These are phyloP conservation scores for Lecanicillium sp. DNA, from an alignment of 2,329 filamentous ascomycete genomes.

Conservation along the genomic window DNA sequence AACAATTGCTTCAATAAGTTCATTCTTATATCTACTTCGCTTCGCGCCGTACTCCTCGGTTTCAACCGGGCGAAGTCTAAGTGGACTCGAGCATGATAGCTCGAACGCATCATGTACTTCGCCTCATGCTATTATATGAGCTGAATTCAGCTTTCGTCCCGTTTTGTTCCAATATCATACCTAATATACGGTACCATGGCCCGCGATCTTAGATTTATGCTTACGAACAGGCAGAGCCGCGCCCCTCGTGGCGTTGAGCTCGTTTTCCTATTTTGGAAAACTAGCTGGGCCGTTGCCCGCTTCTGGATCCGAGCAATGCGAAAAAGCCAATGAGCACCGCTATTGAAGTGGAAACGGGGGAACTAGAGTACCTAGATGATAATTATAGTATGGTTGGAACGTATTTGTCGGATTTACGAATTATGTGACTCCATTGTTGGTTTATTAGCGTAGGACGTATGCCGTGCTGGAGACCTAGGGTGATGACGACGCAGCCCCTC, in stretches of 20 bases:
- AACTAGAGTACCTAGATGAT: neutral
- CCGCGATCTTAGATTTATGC: constrained; percentile 1
- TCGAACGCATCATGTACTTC: too few relatives aligned
- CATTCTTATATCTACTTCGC: too few relatives aligned
- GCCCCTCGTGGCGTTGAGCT: neutral
- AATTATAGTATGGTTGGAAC: neutral
- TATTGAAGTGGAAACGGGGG: neutral
- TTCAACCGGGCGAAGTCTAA: too few relatives aligned
- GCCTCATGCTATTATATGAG: too few relatives aligned
- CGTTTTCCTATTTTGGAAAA: constrained; percentile 11
- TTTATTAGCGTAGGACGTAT: too few relatives aligned
- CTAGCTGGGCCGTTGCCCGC: neutral
- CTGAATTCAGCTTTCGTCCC: neutral
- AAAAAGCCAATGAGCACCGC: neutral
- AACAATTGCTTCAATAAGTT: too few relatives aligned
- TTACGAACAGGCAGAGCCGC: neutral
- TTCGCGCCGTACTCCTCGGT: too few relatives aligned
- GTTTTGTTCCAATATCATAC: too few relatives aligned
- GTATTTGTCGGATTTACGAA: neutral
- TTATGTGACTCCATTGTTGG: neutral
- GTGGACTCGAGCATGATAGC: too few relatives aligned
- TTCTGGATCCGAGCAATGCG: constrained; percentile 2
- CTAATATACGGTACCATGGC: too few relatives aligned
- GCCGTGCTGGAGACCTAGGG: too few relatives aligned
- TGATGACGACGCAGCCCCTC: too few relatives aligned